Conservation (phyloP, 768 basidiomycete species). For the Asterophora parasitica region DNA sequence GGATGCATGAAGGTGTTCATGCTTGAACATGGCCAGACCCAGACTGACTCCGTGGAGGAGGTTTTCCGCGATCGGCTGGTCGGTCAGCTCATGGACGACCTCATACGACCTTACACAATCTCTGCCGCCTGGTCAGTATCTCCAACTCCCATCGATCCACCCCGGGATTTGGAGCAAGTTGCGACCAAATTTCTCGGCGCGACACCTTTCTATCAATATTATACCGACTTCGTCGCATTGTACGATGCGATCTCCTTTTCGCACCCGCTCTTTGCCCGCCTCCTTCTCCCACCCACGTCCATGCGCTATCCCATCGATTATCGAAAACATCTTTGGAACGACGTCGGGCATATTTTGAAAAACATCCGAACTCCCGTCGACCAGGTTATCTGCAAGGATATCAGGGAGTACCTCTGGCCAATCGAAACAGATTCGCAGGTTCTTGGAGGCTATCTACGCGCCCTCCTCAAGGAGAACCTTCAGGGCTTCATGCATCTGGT, state of each 20-base stretch:
- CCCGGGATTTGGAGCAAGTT: conserved; percentile 45
- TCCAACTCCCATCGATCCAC: conserved; percentile 14
- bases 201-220: conserved; percentile 91
- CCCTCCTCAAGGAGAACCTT: conserved; percentile 40
- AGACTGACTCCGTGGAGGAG: conserved; percentile 49
- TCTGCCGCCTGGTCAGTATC: conserved; percentile 22
- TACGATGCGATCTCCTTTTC: conserved; percentile 90
- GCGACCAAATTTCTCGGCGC: conserved; percentile 57
- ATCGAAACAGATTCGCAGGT: conserved; percentile 59
- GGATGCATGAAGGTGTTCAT: conserved; percentile 92
- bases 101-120: conserved; percentile 53
- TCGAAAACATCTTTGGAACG: conserved; percentile 78
- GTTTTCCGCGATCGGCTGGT: conserved; percentile 79
- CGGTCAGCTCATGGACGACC: conserved; percentile 47
- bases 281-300: conserved; percentile 73
- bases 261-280: conserved; percentile 65
- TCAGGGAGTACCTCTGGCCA: conserved; percentile 68
- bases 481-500: conserved; percentile 61
- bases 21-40: conserved; percentile 81
- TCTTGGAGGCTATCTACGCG: conserved; percentile 57
- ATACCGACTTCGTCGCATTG: conserved; percentile 85
- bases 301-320: conserved; percentile 80
- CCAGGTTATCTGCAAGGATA: conserved; percentile 46
- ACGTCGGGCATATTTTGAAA: conserved; percentile 62
- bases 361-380: conserved; percentile 50